Base-by-base conservation (phyloP, 768 basidiomycete genomes). In the Pleurotus tuoliensis region DNA sequence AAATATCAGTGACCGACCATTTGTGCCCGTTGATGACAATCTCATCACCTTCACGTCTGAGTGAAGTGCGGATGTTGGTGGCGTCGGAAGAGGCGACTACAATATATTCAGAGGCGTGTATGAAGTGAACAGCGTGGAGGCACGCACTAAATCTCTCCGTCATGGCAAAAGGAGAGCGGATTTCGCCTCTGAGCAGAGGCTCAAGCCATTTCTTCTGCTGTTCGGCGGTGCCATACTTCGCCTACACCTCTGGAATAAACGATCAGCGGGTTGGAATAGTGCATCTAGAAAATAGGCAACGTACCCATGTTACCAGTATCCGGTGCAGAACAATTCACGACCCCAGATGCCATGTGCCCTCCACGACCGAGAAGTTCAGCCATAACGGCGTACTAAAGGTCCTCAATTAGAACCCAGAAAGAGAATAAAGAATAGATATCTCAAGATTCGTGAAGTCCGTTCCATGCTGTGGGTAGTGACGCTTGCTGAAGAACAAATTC, bases 281-380 rank as follows among this genome's bases (percentile, higher is more conserved):
- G 38, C 27, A 1, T 40, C 4, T 22, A 41, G 1, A n/a, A 9
- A 13, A 16, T 15, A 46, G 6, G 70, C 82, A 34, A 34, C 9
- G 34, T 62, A 92, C 93, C 94, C 94, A 98, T 97, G 70, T 98
- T 98, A 1, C 95, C 95, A 4, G 96, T 98, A 71, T 98, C 96
- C 25, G 96, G 96, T 8, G 95, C 94, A 24, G 94, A 87, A 73
- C 94, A 98, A 66, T 99, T 99, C 56, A 90, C 86, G 11, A 82
- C 84, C 73, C 97, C 88, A 16, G 95, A 86, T 2, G 88, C 92
- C 50, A 94, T 72, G 61, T 87, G 87, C 8, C 88, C 87, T 20
- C 82, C 87, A 56, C 92, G 84, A 4, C 95, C 95, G 62, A 98
- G 81, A 44, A 97, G 72, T 71, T 97, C 96, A 16, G 94, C 94